Percentiles rank a stretch among this genome's conserved stretches.
phyloP scores from a whole-genome alignment of 148 eudicot genomes.

The Talinum fruticosum region DNA sequence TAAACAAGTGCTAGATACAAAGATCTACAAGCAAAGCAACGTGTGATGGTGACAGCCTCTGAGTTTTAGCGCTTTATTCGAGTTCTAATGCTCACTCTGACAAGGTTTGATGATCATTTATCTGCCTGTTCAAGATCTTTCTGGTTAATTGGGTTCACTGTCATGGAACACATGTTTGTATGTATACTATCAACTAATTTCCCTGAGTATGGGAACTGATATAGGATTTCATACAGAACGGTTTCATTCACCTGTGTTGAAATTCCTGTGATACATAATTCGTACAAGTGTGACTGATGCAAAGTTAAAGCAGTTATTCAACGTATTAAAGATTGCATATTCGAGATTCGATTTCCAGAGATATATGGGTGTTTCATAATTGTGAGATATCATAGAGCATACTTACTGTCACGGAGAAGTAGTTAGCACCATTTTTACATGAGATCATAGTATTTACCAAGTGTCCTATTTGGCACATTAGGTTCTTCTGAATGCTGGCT shows the following conservation, averaged over 20 bases:
- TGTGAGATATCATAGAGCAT: no score
- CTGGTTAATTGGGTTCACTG: neutral
- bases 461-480: no score
- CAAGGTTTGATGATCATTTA: neutral
- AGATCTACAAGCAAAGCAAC: conserved; percentile 93
- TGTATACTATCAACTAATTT: conserved; percentile 1
- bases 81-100: neutral
- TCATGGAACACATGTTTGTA: neutral
- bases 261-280: neutral
- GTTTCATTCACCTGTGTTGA: neutral
- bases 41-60: conserved; percentile 38
- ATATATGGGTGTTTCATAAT: no score
- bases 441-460: no score
- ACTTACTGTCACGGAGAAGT: no score
- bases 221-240: neutral
- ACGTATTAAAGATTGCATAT: no score
- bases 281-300: neutral
- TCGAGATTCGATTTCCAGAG: no score
- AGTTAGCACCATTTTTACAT: no score
- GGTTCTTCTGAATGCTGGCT: no score
- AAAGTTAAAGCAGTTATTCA: no score
- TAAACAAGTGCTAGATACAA: conserved; percentile 95
- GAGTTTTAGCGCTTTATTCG: neutral
- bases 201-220: neutral
- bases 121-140: conserved; percentile 10